Conservation (phyloP, 2,329 filamentous ascomycete genomes). For the Talaromyces sp. region DNA sequence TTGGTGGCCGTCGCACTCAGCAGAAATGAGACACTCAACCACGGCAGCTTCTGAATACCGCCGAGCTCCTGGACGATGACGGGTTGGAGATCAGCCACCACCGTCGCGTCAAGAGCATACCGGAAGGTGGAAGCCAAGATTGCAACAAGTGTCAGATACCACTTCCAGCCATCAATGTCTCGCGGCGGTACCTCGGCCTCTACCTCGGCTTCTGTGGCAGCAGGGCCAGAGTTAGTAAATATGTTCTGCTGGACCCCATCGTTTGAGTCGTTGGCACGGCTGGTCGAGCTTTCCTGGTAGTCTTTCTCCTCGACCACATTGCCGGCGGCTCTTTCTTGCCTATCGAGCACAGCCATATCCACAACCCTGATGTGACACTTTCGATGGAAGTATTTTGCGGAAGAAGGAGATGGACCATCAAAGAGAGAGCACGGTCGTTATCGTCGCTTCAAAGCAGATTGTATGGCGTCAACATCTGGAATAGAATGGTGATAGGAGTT, state of each 20-base stretch:
- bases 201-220: not conserved
- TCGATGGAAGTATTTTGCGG: no score
- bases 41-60: conserved; percentile 36
- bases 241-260: not conserved
- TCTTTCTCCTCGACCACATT: not conserved
- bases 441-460: no score
- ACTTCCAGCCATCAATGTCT: not conserved
- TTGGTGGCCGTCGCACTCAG: conserved; percentile 29
- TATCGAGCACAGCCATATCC: not conserved
- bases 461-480: no score
- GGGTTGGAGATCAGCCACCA: conserved; percentile 44
- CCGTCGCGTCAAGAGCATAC: conserved; percentile 39
- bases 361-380: no score
- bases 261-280: not conserved
- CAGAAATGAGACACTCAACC: conserved; percentile 37
- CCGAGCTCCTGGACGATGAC: conserved; percentile 35
- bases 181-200: not conserved
- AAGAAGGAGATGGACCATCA: no score
- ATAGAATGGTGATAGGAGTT: no score
- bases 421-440: no score
- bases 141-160: not conserved
- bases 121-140: conserved; percentile 9
- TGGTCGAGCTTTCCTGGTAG: not conserved
- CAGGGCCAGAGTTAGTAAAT: not conserved
- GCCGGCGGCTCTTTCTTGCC: not conserved